Evolutionary conservation across 805 yeast species (phyloP).

Genomic region (Suhomyces kilbournensis): DNA sequence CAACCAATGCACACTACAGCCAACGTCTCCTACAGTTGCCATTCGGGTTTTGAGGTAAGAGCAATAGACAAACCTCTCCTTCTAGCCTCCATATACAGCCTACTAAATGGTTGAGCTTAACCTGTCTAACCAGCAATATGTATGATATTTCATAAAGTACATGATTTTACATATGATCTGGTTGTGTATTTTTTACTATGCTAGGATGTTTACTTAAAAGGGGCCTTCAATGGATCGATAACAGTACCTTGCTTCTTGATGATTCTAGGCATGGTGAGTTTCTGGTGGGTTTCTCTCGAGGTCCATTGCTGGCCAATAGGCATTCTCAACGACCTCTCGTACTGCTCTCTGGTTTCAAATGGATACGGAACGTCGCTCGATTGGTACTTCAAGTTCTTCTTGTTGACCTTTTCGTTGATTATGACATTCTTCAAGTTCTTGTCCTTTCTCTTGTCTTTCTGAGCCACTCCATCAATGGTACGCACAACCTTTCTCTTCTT

Average conservation of each 20-base stretch:
- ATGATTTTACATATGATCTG: no score
- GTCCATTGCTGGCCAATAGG: slow-evolving; percentile 99
- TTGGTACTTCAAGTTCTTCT: slow-evolving; percentile 81
- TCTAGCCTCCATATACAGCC: no score
- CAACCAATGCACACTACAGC: no score
- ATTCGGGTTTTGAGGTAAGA: no score
- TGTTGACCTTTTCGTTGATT: slow-evolving; percentile 81
- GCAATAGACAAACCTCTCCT: no score
- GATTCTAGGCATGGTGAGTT: slow-evolving; percentile 83
- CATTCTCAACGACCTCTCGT: slow-evolving; percentile 89
- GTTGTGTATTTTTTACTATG: no score
- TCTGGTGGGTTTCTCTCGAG: slow-evolving; percentile 80
- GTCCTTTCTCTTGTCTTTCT: slow-evolving; percentile 72
- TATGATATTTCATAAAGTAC: no score
- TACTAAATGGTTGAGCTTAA: no score
- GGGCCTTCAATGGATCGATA: slow-evolving; percentile 87
- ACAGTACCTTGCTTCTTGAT: slow-evolving; percentile 84
- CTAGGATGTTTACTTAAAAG: slow-evolving; percentile 55
- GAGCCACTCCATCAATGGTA: slow-evolving; percentile 73
- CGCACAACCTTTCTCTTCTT: slow-evolving; percentile 64
- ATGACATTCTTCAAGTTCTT: slow-evolving; percentile 76
- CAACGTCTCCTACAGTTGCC: no score
- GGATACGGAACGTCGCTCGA: slow-evolving; percentile 94
- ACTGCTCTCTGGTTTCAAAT: slow-evolving; percentile 88
- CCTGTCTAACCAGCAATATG: no score